These are phyloP conservation scores for Ochetophila trinervis DNA, from an alignment of 306 rosid species.

Conservation along the genomic window DNA sequence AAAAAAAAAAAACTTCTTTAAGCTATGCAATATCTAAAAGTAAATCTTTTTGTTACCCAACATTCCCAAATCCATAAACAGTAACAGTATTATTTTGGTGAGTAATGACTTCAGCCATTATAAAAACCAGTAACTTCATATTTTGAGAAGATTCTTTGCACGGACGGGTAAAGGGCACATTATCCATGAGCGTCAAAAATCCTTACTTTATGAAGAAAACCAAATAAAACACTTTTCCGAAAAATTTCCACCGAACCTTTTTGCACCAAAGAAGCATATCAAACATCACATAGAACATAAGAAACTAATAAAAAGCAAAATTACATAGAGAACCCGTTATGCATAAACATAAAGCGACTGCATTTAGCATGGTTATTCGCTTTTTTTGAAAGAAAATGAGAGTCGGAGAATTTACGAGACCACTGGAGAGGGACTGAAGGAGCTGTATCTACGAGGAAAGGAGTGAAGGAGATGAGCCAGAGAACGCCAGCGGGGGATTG, in stretches of 20 bases:
- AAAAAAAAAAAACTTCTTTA: too few species aligned
- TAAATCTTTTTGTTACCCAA: neutral
- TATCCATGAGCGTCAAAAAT: too few species aligned
- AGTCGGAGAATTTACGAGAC: slow-evolving; percentile 42
- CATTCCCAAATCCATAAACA: neutral
- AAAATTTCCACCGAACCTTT: neutral
- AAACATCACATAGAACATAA: neutral
- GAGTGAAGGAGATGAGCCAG: slow-evolving; percentile 42
- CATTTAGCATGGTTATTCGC: neutral
- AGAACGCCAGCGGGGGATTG: slow-evolving; percentile 52
- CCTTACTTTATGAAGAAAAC: too few species aligned
- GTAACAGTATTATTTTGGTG: neutral
- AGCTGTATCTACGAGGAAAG: slow-evolving; percentile 28
- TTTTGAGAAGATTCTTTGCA: too few species aligned
- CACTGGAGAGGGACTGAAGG: slow-evolving; percentile 44
- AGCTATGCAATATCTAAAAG: too few species aligned
- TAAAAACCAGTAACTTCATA: too few species aligned
- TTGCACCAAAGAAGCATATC: neutral
- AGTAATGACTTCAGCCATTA: neutral
- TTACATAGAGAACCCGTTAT: neutral
- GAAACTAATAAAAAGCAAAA: neutral
- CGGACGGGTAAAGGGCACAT: too few species aligned
- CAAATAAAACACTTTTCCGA: too few species aligned
- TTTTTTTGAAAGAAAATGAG: neutral
- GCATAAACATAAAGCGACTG: too few species aligned